Percentiles rank a stretch among this genome's conserved stretches.
Conservation (phyloP, 2,329 filamentous ascomycete species). For the Seiridium unicorne region DNA sequence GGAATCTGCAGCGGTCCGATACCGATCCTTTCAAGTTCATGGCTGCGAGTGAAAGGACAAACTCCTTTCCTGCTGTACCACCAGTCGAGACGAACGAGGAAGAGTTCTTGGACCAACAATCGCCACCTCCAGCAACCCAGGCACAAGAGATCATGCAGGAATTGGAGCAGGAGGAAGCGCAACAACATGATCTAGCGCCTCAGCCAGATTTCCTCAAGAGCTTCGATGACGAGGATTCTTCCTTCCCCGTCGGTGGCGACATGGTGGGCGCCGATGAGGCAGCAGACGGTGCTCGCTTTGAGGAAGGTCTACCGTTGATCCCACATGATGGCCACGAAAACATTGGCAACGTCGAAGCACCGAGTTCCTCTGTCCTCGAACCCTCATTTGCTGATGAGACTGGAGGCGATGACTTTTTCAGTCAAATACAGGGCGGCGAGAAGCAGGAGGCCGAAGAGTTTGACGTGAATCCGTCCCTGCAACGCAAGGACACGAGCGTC, state of each 20-base stretch:
- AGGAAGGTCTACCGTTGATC: slow-evolving; percentile 68
- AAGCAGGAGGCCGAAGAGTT: slow-evolving; percentile 24
- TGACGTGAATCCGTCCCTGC: slow-evolving; percentile 37
- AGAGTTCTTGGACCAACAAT: slow-evolving; percentile 20
- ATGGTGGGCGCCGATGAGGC: slow-evolving; percentile 38
- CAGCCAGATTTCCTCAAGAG: neutral
- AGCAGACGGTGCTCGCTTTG: slow-evolving; percentile 58
- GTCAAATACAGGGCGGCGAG: slow-evolving; percentile 39
- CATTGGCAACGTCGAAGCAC: slow-evolving; percentile 7
- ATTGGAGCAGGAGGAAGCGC: slow-evolving; percentile 47
- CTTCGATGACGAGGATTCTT: slow-evolving; percentile 17
- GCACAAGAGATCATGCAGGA: slow-evolving; percentile 53
- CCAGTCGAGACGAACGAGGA: slow-evolving; percentile 30
- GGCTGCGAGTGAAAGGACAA: slow-evolving; percentile 55
- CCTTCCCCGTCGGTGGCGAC: slow-evolving; percentile 40
- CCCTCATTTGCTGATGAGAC: slow-evolving; percentile 42
- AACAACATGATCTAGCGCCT: slow-evolving; percentile 33
- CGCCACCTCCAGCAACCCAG: slow-evolving; percentile 47
- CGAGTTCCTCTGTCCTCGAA: slow-evolving; percentile 17
- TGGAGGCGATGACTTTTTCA: slow-evolving; percentile 63
- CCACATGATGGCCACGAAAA: slow-evolving; percentile 29
- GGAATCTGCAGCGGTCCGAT: slow-evolving; percentile 49
- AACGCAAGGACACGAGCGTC: slow-evolving; percentile 69
- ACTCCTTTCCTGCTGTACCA: slow-evolving; percentile 62
- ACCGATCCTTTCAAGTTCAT: slow-evolving; percentile 61